These are phyloP conservation scores for Monosporascus ibericus DNA, from an alignment of 2,329 filamentous ascomycete species.

Conservation along the genomic window DNA sequence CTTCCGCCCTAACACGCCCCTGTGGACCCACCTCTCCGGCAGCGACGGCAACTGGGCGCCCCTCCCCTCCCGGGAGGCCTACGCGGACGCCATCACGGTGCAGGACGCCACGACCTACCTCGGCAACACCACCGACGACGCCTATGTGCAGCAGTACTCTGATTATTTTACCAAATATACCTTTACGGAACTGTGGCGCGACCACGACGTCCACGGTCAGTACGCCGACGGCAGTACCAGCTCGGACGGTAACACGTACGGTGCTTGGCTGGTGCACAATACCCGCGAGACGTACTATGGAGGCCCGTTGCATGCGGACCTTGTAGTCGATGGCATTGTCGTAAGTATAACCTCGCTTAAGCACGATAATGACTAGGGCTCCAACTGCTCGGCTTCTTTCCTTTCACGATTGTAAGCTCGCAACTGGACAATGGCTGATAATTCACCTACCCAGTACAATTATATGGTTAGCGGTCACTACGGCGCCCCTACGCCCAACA, in stretches of 20 bases:
- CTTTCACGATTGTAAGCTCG: too few relatives aligned
- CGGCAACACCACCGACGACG: conserved; percentile 43
- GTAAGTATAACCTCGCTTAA: conserved; percentile 28
- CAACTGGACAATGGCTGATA: background rate
- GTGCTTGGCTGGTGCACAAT: conserved; percentile 59
- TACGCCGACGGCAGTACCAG: conserved; percentile 46
- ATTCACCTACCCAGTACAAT: conserved; percentile 15
- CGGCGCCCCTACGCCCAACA: conserved; percentile 51
- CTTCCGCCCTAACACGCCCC: conserved; percentile 50
- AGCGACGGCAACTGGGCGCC: conserved; percentile 50
- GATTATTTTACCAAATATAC: conserved; percentile 64
- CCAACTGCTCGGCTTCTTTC: too few relatives aligned
- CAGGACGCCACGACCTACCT: conserved; percentile 61
- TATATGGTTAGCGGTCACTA: conserved; percentile 51
- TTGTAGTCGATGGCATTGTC: conserved; percentile 58
- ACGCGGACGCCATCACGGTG: conserved; percentile 39
- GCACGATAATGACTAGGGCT: too few relatives aligned
- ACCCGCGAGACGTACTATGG: conserved; percentile 58
- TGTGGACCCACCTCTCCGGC: conserved; percentile 57
- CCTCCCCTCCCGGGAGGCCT: conserved; percentile 37
- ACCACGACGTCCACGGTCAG: conserved; percentile 49
- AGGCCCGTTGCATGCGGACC: conserved; percentile 56
- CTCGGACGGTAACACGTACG: conserved; percentile 45
- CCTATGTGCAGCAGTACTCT: conserved; percentile 48
- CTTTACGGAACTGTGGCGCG: conserved; percentile 51